phyloP scores from a whole-genome alignment of 495 filamentous ascomycete genomes.

The Alectoria sarmentosa region DNA sequence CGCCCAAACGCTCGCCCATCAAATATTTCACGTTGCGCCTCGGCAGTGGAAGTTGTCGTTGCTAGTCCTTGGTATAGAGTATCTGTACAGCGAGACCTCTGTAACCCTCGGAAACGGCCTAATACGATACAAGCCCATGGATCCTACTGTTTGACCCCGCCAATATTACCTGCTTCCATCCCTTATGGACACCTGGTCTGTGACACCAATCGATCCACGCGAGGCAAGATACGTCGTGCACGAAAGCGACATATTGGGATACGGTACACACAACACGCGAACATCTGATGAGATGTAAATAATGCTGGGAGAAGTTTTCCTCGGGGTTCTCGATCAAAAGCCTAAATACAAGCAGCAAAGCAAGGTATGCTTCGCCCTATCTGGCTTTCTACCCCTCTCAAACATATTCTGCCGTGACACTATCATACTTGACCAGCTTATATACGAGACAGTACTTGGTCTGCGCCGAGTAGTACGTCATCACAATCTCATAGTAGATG shows the following conservation, averaged over 20 bases:
- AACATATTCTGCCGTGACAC: constrained; percentile 30
- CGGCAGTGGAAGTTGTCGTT: neutral
- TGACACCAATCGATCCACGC: neutral
- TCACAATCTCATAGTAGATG: constrained; percentile 29
- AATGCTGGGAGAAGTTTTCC: neutral
- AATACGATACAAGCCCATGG: neutral
- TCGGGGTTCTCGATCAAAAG: neutral
- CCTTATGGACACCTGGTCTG: neutral
- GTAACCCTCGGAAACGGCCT: neutral
- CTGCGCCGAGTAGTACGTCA: constrained; percentile 29
- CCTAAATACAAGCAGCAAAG: neutral
- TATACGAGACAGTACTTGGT: constrained; percentile 30
- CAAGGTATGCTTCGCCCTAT: neutral
- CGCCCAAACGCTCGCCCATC: neutral
- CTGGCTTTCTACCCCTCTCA: neutral
- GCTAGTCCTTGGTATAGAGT: neutral
- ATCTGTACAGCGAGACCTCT: neutral
- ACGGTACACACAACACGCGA: too few relatives aligned
- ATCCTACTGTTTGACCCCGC: neutral
- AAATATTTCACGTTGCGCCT: neutral
- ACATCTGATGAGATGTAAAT: too few relatives aligned
- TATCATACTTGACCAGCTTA: constrained; percentile 28
- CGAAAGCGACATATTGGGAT: neutral
- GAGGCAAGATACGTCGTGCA: neutral
- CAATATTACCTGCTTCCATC: neutral